phyloP scores from a whole-genome alignment of 495 filamentous ascomycete genomes.

The Penicillium roqueforti region DNA sequence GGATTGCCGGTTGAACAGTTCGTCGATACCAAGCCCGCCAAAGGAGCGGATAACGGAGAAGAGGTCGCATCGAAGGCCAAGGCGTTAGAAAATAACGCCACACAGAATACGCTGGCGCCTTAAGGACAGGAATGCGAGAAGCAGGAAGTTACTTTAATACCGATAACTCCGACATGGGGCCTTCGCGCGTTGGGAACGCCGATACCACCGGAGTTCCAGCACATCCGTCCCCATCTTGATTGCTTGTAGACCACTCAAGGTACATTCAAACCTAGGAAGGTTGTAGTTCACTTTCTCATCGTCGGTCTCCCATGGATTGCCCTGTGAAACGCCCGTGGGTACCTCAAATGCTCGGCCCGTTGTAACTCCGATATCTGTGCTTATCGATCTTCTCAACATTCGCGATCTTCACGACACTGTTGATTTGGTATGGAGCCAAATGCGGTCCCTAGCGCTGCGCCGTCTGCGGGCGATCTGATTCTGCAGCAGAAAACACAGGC shows the following conservation, averaged over 20 bases:
- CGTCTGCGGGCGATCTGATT: slow-evolving; percentile 38
- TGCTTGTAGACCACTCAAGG: not conserved
- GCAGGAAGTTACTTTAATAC: slow-evolving; percentile 7
- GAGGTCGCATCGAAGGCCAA: slow-evolving; percentile 28
- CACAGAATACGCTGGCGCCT: slow-evolving; percentile 1
- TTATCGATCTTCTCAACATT: slow-evolving; percentile 21
- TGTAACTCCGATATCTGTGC: slow-evolving; percentile 30
- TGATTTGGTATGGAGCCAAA: slow-evolving; percentile 36
- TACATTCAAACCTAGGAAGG: not conserved
- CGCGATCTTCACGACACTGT: slow-evolving; percentile 10
- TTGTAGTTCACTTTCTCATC: not conserved
- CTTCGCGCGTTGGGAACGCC: slow-evolving; percentile 11
- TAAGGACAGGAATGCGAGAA: slow-evolving; percentile 8
- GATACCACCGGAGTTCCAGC: not conserved
- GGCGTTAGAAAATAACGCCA: slow-evolving; percentile 10
- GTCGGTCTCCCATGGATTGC: not conserved
- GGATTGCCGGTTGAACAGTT: slow-evolving; percentile 15
- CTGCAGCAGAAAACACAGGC: slow-evolving; percentile 38
- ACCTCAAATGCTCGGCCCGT: slow-evolving; percentile 27
- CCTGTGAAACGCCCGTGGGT: not conserved
- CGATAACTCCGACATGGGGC: slow-evolving; percentile 22
- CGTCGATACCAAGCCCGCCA: slow-evolving; percentile 7
- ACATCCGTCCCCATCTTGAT: not conserved
- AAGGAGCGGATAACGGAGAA: slow-evolving; percentile 20
- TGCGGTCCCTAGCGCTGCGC: slow-evolving; percentile 31